These are phyloP conservation scores for Botryotinia calthae DNA, from an alignment of 2,329 filamentous ascomycete species.

Conservation along the genomic window DNA sequence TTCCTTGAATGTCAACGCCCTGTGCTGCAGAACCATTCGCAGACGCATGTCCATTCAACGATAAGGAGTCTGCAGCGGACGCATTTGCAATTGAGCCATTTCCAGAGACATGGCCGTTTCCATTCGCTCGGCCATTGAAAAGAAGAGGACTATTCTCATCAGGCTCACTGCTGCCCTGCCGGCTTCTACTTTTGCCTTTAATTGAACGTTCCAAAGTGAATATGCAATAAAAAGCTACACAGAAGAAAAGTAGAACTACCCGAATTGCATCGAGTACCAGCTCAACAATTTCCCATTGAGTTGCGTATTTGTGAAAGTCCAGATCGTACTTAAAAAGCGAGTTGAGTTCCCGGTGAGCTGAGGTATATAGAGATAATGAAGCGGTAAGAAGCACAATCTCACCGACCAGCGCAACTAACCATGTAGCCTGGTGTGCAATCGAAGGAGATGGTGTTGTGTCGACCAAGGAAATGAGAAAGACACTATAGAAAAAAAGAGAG, in stretches of 20 bases:
- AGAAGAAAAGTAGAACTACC: constrained; percentile 58
- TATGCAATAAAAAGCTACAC: constrained; percentile 56
- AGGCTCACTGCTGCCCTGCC: constrained; percentile 21
- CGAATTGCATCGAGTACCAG: constrained; percentile 66
- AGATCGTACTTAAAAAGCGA: constrained; percentile 41
- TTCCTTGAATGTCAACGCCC: constrained; percentile 51
- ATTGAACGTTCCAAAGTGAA: constrained; percentile 44
- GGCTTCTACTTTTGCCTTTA: constrained; percentile 24
- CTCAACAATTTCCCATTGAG: constrained; percentile 61
- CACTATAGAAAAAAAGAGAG: constrained; percentile 81
- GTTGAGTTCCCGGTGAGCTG: constrained; percentile 59
- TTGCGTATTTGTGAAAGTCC: constrained; percentile 42
- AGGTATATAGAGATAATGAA: constrained; percentile 65
- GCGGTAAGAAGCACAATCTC: constrained; percentile 71
- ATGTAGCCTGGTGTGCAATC: constrained; percentile 74
- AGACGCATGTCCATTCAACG: constrained; percentile 35
- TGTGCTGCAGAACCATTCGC: constrained; percentile 22
- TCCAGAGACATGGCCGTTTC: constrained; percentile 35
- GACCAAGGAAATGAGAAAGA: constrained; percentile 81
- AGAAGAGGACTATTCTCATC: constrained; percentile 65
- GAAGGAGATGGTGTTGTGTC: constrained; percentile 81
- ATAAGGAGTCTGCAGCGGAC: constrained; percentile 19
- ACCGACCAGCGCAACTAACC: constrained; percentile 68
- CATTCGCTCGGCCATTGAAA: constrained; percentile 41
- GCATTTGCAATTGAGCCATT: constrained; percentile 43